Evolutionary conservation across 768 basidiomycete species (phyloP), one percentile per base, ranked within the genome.

Genomic region (Lentinula edodes): DNA sequence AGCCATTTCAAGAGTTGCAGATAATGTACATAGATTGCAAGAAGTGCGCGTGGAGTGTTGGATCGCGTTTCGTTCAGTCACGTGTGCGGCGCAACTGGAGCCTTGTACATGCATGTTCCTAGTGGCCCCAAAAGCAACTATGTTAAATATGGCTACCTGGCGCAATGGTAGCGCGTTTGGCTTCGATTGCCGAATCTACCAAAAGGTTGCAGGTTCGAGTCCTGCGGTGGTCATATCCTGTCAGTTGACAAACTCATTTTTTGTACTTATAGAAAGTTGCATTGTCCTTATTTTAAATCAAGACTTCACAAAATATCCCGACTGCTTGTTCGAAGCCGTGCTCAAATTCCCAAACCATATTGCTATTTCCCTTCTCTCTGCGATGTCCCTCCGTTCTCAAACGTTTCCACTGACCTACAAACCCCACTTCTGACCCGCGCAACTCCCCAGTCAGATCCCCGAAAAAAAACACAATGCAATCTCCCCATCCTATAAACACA

Each of bases 161-260:
- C 89, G 87, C 89, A 90, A 91, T 90, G 89, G 89, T 90, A 91
- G 89, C 89, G 89, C 89, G 88, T 91, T 89, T 90, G 89, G 89
- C 89, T 91, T 91, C 89, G 88, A 89, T 82, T 68, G 86, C 85
- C 78, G 64, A 13, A 39, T 12, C 76, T 64, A 91, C 89, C 90
- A 90, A 90, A 88, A 91, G 90, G 90, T 87, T 91, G 90, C 89
- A 91, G 90, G 90, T 91, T 91, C 90, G 89, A 91, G 88, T 89
- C 90, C 90, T 90, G 90, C 88, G 86, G 88, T 88, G 86, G 85
- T 90, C 89, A 89, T 35, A 15, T n/a, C n/a, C n/a, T n/a, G n/a
- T n/a, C n/a, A n/a, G n/a, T n/a, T n/a, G n/a, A n/a, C n/a, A n/a
- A n/a, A n/a, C n/a, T n/a, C n/a, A n/a, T n/a, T 34, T 1, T 4